Conservation (phyloP, 257 asterid species). For the Vinca minor region DNA sequence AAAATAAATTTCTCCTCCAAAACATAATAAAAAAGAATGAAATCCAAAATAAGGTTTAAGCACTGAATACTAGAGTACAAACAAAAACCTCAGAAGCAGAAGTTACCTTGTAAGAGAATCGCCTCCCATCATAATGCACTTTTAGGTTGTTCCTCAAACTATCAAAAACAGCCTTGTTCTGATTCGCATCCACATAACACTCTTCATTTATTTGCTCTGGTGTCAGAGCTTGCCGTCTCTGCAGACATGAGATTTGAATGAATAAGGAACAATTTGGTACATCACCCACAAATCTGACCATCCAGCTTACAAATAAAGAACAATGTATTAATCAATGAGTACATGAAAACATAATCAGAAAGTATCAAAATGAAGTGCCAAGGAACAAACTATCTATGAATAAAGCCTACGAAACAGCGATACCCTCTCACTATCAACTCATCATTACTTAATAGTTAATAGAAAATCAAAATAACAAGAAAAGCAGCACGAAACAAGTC, state of each 20-base stretch:
- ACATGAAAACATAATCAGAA: background rate
- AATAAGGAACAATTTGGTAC: background rate
- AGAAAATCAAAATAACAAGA: background rate
- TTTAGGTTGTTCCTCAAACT: conserved; percentile 10
- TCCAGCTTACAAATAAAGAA: too few relatives aligned
- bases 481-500: background rate
- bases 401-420: background rate
- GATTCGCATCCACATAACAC: conserved; percentile 10
- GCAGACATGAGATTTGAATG: background rate
- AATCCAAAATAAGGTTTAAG: background rate
- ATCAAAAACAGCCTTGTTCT: conserved; percentile 7
- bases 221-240: conserved; percentile 10
- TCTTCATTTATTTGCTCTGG: conserved; percentile 15
- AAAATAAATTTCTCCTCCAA: too few relatives aligned
- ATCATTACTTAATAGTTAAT: background rate
- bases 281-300: background rate
- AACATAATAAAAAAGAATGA: background rate
- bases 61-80: background rate
- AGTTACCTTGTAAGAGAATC: conserved; percentile 11
- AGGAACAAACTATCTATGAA: background rate
- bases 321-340: background rate
- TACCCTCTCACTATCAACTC: background rate
- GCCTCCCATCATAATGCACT: conserved; percentile 6
- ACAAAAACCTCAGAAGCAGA: background rate
- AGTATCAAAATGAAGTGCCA: background rate